Conservation (phyloP, 805 yeast genomes). For the Myxozyma lipomycoides region DNA sequence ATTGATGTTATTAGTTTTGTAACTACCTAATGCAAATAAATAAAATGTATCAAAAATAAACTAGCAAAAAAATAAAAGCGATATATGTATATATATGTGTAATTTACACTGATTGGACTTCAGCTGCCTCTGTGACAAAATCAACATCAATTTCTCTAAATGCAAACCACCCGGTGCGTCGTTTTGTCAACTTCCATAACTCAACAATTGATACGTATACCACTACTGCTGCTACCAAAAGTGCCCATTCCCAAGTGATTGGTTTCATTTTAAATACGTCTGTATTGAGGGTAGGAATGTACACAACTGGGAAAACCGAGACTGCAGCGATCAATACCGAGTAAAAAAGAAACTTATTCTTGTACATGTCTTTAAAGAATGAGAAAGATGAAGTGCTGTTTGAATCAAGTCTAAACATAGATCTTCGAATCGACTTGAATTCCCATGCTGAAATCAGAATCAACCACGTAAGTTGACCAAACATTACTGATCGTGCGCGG, state of each 20-base stretch:
- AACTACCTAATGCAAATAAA: neutral
- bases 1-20: no score
- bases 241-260: slow-evolving; percentile 78
- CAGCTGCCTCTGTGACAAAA: neutral
- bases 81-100: neutral
- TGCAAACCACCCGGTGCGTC: slow-evolving; percentile 35
- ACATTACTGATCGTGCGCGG: slow-evolving; percentile 70
- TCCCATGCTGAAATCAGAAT: slow-evolving; percentile 81
- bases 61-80: neutral
- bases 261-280: slow-evolving; percentile 69
- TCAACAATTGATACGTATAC: slow-evolving; percentile 61
- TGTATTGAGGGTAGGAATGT: slow-evolving; percentile 81
- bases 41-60: neutral
- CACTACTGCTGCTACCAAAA: slow-evolving; percentile 56
- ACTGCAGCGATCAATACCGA: slow-evolving; percentile 66
- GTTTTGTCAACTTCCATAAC: slow-evolving; percentile 61
- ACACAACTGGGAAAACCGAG: slow-evolving; percentile 74
- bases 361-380: slow-evolving; percentile 62
- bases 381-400: slow-evolving; percentile 57
- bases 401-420: slow-evolving; percentile 54
- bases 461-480: slow-evolving; percentile 83
- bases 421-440: slow-evolving; percentile 65
- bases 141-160: neutral
- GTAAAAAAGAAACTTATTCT: slow-evolving; percentile 75
- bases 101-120: neutral